phyloP scores from a whole-genome alignment of 1,284 basidiomycete species.

The Cryptococcus maquisensis region DNA sequence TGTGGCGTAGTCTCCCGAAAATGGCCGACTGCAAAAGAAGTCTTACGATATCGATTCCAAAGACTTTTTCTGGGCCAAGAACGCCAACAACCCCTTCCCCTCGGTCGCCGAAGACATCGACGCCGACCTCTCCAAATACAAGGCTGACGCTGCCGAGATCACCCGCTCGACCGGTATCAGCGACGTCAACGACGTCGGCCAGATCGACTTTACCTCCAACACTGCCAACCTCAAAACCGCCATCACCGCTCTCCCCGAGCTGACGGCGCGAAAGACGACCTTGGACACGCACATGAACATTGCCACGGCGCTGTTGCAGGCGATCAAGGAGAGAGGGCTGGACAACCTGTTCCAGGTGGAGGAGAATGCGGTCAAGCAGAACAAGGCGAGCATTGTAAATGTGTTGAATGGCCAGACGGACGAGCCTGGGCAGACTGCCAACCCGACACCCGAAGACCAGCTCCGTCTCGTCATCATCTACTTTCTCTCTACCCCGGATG shows the following conservation, averaged over 20 bases:
- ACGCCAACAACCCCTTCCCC: slow-evolving; percentile 93
- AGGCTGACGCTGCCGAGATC: slow-evolving; percentile 93
- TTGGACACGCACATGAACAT: slow-evolving; percentile 99
- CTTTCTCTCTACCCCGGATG: slow-evolving; percentile 81
- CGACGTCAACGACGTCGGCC: slow-evolving; percentile 90
- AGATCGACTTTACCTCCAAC: slow-evolving; percentile 90
- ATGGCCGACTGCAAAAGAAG: slow-evolving; percentile 65
- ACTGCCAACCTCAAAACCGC: slow-evolving; percentile 94
- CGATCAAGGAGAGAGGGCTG: slow-evolving; percentile 91
- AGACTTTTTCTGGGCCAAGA: slow-evolving; percentile 99
- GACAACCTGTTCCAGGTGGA: slow-evolving; percentile 97
- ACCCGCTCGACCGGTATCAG: slow-evolving; percentile 94
- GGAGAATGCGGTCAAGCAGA: slow-evolving; percentile 83
- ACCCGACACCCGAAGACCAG: slow-evolving; percentile 71
- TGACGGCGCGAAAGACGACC: slow-evolving; percentile 92
- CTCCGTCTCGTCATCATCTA: slow-evolving; percentile 89
- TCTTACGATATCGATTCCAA: slow-evolving; percentile 96
- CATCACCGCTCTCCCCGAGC: slow-evolving; percentile 95
- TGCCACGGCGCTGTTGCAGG: slow-evolving; percentile 88
- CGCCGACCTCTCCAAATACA: slow-evolving; percentile 73
- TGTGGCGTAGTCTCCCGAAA: slow-evolving; percentile 51
- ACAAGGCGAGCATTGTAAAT: slow-evolving; percentile 74
- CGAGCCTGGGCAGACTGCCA: slow-evolving; percentile 57
- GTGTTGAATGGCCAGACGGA: slow-evolving; percentile 55
- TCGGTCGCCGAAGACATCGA: slow-evolving; percentile 99